Conservation (phyloP, 371 early-diverging fungal species). For the Rhizoclosmatium hyalinum region DNA sequence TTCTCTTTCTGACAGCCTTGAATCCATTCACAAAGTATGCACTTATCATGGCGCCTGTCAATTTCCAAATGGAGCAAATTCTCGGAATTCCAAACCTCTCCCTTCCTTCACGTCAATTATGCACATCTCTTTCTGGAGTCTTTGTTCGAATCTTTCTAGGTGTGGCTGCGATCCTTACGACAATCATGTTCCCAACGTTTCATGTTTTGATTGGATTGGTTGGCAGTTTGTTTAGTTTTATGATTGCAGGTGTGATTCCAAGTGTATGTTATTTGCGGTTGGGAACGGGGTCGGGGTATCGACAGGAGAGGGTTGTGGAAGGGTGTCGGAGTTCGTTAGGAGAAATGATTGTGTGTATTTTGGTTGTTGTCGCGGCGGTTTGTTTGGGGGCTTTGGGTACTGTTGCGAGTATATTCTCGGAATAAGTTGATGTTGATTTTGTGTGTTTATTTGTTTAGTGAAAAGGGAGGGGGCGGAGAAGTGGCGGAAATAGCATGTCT, state of each 20-base stretch:
- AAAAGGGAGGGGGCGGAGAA: no score
- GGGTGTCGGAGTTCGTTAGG: slow-evolving; percentile 13
- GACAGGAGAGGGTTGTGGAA: slow-evolving; percentile 27
- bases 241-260: slow-evolving; percentile 69
- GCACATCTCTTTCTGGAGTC: slow-evolving; percentile 10
- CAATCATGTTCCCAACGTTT: slow-evolving; percentile 69
- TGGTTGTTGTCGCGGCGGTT: slow-evolving; percentile 13
- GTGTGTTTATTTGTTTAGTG: no score
- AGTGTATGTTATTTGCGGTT: slow-evolving; percentile 58
- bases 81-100: slow-evolving; percentile 17
- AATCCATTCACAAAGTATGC: slow-evolving; percentile 78
- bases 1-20: slow-evolving; percentile 68
- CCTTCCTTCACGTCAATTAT: slow-evolving; percentile 4
- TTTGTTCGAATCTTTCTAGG: slow-evolving; percentile 12
- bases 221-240: slow-evolving; percentile 70
- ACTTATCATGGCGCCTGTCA: slow-evolving; percentile 68
- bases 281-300: slow-evolving; percentile 30
- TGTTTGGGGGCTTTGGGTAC: slow-evolving; percentile 27
- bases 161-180: slow-evolving; percentile 56
- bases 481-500: no score
- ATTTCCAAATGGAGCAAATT: slow-evolving; percentile 56
- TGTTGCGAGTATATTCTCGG: slow-evolving; percentile 11
- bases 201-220: slow-evolving; percentile 72
- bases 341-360: slow-evolving; percentile 17
- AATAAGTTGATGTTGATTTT: neutral